Evolutionary conservation across 768 basidiomycete species (phyloP).

Genomic region (Kwoniella pini): DNA sequence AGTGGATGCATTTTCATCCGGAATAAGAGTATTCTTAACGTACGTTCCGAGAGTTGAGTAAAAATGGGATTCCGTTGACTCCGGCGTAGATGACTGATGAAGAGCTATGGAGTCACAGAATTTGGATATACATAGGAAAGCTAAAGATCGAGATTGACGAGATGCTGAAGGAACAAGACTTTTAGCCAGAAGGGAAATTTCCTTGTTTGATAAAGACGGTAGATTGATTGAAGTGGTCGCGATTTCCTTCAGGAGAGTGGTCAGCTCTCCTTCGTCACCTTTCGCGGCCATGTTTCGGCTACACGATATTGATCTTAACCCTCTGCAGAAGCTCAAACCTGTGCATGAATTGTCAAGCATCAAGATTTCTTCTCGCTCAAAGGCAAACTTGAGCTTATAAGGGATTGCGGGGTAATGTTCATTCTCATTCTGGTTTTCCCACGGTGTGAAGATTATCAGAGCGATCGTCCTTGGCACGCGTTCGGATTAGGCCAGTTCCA

Average conservation of each 20-base stretch:
- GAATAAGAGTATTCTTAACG: constrained; percentile 10
- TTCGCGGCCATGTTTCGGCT: constrained; percentile 1
- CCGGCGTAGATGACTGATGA: neutral
- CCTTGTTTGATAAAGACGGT: neutral
- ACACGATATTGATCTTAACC: neutral
- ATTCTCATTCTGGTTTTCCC: constrained; percentile 8
- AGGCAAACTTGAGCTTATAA: no score
- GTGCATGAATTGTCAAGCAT: no score
- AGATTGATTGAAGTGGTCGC: neutral
- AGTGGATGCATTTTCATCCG: constrained; percentile 6
- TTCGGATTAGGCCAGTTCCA: no score
- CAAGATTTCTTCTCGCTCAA: no score
- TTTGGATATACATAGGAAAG: constrained; percentile 34
- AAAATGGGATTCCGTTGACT: constrained; percentile 4
- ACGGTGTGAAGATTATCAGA: no score
- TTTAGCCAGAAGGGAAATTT: constrained; percentile 26
- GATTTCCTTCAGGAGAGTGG: constrained; percentile 16
- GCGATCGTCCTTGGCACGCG: no score
- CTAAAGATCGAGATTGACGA: constrained; percentile 19
- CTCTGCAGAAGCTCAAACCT: neutral
- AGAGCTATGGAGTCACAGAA: constrained; percentile 16
- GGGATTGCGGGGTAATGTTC: no score
- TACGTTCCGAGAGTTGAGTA: constrained; percentile 17
- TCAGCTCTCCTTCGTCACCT: constrained; percentile 14
- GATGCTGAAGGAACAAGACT: constrained; percentile 25